Conservation (phyloP, 2,329 filamentous ascomycete species). For the Fusarium tupiense region DNA sequence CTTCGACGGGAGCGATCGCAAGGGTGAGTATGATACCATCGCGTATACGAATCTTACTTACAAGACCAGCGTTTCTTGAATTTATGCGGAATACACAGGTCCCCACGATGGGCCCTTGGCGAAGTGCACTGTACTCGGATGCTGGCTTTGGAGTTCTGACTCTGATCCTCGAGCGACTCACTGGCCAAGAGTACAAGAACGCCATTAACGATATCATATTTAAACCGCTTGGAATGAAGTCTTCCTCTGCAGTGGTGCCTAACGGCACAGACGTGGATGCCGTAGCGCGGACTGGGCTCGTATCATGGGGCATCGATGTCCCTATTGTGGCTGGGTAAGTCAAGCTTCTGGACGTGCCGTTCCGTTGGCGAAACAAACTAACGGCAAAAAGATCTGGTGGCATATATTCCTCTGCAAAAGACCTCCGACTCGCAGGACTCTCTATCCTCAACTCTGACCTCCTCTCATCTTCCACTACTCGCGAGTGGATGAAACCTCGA, state of each 20-base stretch:
- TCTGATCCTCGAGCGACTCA: constrained; percentile 20
- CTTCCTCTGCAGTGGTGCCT: background rate
- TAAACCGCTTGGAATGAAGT: constrained; percentile 20
- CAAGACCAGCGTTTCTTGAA: background rate
- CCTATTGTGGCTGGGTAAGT: constrained; percentile 35
- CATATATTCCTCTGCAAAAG: constrained; percentile 13
- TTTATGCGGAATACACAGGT: constrained; percentile 24
- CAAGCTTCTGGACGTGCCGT: background rate
- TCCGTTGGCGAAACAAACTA: background rate
- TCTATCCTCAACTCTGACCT: constrained; percentile 37
- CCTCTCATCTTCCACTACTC: background rate
- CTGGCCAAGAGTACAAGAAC: constrained; percentile 12
- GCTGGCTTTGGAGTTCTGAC: constrained; percentile 30
- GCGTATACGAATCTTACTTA: background rate
- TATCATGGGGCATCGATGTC: constrained; percentile 25
- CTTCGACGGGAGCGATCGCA: background rate
- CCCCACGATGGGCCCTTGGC: constrained; percentile 14
- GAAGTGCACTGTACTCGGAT: constrained; percentile 37
- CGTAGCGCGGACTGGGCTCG: background rate
- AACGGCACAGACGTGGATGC: constrained; percentile 16
- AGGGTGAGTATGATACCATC: background rate
- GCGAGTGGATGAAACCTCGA: constrained; percentile 35
- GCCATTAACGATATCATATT: constrained; percentile 13
- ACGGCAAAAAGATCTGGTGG: constrained; percentile 19
- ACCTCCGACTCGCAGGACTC: constrained; percentile 25